phyloP scores from a whole-genome alignment of 2,329 filamentous ascomycete genomes.

The Alternaria gansuensis region DNA sequence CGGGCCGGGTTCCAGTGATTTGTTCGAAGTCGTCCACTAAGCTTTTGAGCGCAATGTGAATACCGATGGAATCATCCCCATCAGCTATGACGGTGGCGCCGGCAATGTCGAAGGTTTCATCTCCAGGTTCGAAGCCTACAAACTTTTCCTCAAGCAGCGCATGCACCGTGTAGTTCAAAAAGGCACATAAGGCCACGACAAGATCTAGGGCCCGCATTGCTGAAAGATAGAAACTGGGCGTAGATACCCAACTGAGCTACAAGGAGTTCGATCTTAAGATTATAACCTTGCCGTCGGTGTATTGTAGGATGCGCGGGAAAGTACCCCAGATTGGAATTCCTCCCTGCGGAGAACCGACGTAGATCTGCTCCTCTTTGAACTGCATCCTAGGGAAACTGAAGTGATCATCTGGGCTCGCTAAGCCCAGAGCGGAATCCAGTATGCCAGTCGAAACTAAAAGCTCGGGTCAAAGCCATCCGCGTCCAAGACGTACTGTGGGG shows the following conservation, averaged over 20 bases:
- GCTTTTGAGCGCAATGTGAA: conserved; percentile 30
- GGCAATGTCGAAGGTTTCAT: conserved; percentile 23
- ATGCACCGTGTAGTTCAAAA: neutral
- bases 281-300: neutral
- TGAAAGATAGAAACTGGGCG: neutral
- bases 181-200: neutral
- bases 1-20: conserved; percentile 24
- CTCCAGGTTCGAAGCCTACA: conserved; percentile 18
- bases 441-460: neutral
- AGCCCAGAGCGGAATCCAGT: neutral
- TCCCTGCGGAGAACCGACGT: neutral
- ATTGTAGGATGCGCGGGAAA: neutral
- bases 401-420: conserved; percentile 4
- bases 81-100: conserved; percentile 23
- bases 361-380: neutral
- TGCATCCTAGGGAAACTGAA: neutral
- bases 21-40: conserved; percentile 26
- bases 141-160: conserved; percentile 32
- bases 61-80: conserved; percentile 25
- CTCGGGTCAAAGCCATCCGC: conserved; percentile 9
- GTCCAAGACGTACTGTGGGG: neutral
- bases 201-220: neutral
- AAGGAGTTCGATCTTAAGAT: neutral
- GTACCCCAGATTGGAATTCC: neutral
- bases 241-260: neutral